Conservation (phyloP, 2,329 filamentous ascomycete genomes). For the Capronia epimyces region DNA sequence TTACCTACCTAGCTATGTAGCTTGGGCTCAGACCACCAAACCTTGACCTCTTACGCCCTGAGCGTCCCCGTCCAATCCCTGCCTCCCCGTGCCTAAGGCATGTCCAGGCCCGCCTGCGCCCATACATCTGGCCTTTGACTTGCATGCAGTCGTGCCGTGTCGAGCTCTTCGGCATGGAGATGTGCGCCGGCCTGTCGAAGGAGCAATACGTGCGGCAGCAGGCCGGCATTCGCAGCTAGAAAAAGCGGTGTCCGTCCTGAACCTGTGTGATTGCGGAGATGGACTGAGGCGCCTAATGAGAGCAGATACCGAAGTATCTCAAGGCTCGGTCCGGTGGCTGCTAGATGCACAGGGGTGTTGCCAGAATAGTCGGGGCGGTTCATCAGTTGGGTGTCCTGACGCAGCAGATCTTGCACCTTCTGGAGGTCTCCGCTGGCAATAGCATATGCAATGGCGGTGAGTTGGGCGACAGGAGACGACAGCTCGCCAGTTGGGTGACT, state of each 20-base stretch:
- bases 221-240: slow-evolving; percentile 53
- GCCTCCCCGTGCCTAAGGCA: slow-evolving; percentile 4
- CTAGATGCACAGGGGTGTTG: slow-evolving; percentile 62
- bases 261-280: slow-evolving; percentile 54
- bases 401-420: slow-evolving; percentile 62
- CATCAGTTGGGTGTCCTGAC: slow-evolving; percentile 62
- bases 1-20: too few relatives aligned
- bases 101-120: slow-evolving; percentile 40
- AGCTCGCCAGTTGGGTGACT: slow-evolving; percentile 59
- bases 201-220: slow-evolving; percentile 50
- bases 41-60: neutral
- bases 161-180: slow-evolving; percentile 53
- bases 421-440: slow-evolving; percentile 66
- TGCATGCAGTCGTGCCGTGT: slow-evolving; percentile 48
- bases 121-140: slow-evolving; percentile 40
- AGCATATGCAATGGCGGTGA: slow-evolving; percentile 73
- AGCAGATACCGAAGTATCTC: slow-evolving; percentile 53
- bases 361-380: slow-evolving; percentile 75
- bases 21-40: neutral
- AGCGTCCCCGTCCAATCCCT: neutral
- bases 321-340: slow-evolving; percentile 51
- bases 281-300: slow-evolving; percentile 45
- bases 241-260: slow-evolving; percentile 51
- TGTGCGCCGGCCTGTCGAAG: slow-evolving; percentile 55
- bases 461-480: slow-evolving; percentile 56